A percentile compares a stretch with the other conserved stretches of the same genome.
phyloP scores from a whole-genome alignment of 1,284 basidiomycete species.

The Leccinum solheimii region DNA sequence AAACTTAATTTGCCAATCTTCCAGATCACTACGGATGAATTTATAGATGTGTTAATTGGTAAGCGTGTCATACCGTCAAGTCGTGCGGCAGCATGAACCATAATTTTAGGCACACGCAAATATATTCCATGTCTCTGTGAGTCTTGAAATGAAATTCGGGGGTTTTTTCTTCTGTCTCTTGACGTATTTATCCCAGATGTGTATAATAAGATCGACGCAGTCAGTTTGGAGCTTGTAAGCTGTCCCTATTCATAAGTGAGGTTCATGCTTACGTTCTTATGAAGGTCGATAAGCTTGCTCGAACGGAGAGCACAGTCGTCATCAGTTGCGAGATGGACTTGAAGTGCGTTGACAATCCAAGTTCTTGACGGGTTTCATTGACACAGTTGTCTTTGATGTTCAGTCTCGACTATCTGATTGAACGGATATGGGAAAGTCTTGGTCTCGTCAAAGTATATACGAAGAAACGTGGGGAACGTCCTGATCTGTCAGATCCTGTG shows the following conservation, averaged over 20 bases:
- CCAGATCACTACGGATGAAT: conserved; percentile 94
- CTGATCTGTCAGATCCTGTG: conserved; percentile 91
- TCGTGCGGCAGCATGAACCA: conserved; percentile 2
- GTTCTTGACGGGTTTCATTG: background rate
- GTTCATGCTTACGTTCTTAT: background rate
- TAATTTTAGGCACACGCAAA: conserved; percentile 76
- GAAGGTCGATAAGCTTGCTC: conserved; percentile 80
- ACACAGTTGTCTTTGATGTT: background rate
- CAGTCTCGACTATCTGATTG: conserved; percentile 86
- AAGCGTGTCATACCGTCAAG: conserved; percentile 14
- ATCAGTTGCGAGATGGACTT: conserved; percentile 94
- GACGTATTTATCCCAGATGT: conserved; percentile 54
- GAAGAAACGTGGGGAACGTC: conserved; percentile 92
- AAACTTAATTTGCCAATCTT: background rate
- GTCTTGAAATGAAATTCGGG: conserved; percentile 27
- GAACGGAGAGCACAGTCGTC: conserved; percentile 84
- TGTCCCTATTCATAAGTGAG: background rate
- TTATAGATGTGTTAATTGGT: conserved; percentile 96
- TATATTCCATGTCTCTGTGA: conserved; percentile 88
- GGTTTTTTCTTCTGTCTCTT: background rate
- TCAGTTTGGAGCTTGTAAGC: conserved; percentile 79
- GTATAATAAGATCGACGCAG: conserved; percentile 94
- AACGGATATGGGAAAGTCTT: conserved; percentile 88
- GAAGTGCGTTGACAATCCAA: conserved; percentile 51
- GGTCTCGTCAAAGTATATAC: conserved; percentile 92